Evolutionary conservation across 805 yeast genomes (phyloP).

Genomic region (Saturnispora bothae): DNA sequence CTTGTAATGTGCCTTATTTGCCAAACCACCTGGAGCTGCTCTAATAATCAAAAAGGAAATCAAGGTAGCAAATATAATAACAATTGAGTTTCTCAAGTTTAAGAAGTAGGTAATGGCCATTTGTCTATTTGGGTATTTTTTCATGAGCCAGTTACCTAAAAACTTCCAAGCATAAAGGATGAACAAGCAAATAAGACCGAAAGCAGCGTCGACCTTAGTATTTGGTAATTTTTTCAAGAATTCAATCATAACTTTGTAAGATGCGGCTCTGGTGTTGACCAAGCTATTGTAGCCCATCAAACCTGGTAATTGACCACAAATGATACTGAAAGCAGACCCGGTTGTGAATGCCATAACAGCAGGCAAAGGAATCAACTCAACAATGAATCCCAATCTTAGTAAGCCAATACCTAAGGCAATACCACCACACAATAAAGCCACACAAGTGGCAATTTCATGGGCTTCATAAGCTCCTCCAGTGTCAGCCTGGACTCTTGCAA

Average conservation of each 20-base stretch:
- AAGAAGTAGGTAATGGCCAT: conserved; percentile 52
- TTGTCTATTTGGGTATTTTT: conserved; percentile 50
- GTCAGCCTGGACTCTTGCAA: conserved; percentile 48
- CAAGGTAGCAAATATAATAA: conserved; percentile 72
- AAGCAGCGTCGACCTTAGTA: conserved; percentile 75
- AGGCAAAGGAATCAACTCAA: conserved; percentile 82
- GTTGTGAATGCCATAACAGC: conserved; percentile 93
- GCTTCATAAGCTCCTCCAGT: conserved; percentile 33
- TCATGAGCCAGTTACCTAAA: conserved; percentile 48
- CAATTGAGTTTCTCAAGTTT: conserved; percentile 72
- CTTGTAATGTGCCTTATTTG: conserved; percentile 3
- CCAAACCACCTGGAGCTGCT: conserved; percentile 28
- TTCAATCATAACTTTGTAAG: conserved; percentile 61
- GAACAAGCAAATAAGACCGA: conserved; percentile 68
- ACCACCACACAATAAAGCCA: conserved; percentile 77
- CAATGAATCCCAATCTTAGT: conserved; percentile 73
- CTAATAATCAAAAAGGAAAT: conserved; percentile 67
- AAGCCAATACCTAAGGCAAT: conserved; percentile 77
- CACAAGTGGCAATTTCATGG: conserved; percentile 68
- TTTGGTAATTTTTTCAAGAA: conserved; percentile 61
- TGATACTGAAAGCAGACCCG: conserved; percentile 81
- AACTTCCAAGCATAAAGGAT: conserved; percentile 67
- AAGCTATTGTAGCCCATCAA: conserved; percentile 61
- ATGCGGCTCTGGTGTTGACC: conserved; percentile 63
- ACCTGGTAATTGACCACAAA: conserved; percentile 77